A percentile compares a stretch with the other conserved stretches of the same genome.
Evolutionary conservation across 345 rosid genomes (phyloP).

Genomic region (Cardamine resedifolia): DNA sequence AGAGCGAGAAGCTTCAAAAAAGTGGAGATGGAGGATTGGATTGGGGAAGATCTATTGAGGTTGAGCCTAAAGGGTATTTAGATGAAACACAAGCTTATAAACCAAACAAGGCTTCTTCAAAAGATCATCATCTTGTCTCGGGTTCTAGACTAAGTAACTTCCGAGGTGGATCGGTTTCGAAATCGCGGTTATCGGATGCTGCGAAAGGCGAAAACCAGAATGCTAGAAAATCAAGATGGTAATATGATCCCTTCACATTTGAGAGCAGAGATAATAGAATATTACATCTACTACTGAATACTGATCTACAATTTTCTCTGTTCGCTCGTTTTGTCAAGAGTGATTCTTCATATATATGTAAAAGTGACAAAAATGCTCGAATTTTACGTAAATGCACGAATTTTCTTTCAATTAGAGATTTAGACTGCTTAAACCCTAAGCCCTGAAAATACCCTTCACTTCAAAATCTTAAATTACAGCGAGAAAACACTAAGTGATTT

Average conservation of each 20-base stretch:
- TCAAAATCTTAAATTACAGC: background rate
- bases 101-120: constrained; percentile 58
- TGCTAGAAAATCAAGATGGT: constrained; percentile 68
- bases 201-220: constrained; percentile 48
- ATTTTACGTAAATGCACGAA: constrained; percentile 13
- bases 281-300: background rate
- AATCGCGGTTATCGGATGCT: constrained; percentile 61
- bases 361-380: constrained; percentile 13
- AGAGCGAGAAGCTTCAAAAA: constrained; percentile 52
- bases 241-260: constrained; percentile 8
- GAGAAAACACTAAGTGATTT: background rate
- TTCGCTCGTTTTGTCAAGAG: constrained; percentile 27
- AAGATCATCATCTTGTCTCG: constrained; percentile 59
- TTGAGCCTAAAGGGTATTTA: constrained; percentile 48
- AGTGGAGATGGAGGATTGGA: constrained; percentile 53
- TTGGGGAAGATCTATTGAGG: constrained; percentile 55
- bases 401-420: background rate
- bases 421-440: background rate
- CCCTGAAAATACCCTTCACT: background rate
- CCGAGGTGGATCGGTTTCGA: constrained; percentile 48
- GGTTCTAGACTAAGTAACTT: constrained; percentile 54
- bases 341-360: constrained; percentile 24
- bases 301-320: constrained; percentile 15
- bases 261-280: constrained; percentile 25
- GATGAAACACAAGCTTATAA: constrained; percentile 73